Evolutionary conservation across 768 basidiomycete species (phyloP), one percentile per base, ranked within the genome.

Genomic region (Melanogaster broomeanus): DNA sequence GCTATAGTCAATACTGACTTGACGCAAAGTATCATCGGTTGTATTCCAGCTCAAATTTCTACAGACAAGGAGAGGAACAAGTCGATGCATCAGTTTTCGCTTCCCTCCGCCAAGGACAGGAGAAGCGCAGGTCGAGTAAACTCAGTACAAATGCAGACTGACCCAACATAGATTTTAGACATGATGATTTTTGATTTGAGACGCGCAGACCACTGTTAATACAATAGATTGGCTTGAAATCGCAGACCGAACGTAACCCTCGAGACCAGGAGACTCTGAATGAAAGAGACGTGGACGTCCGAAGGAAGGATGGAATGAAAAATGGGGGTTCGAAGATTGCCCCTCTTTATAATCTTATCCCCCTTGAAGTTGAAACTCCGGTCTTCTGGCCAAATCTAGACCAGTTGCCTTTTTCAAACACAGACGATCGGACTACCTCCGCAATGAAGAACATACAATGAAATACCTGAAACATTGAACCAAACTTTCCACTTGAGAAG

Each of bases 41-140:
- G 94, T 96, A 79, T 88, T 89, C 90, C 90, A 93, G 82, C 88
- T 91, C 81, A 92, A 80, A 84, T 92, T 92, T 79, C 90, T 92
- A 85, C 75, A 76, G 68, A 72, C 71, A 61, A 68, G 73, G 43
- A 59, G 73, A 30, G 42, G 48, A 58, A 53, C 68, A 74, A 76
- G 71, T 67, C 62, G 68, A 55, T 49, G 67, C 72, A 83, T 87
- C 75, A 85, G 83, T 84, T 73, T n/a, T 65, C 72, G 72, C 60
- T 73, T 70, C 68, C 66, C 76, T 64, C 64, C 66, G 65, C 61
- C 66, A 71, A 63, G 68, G 70, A 73, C 69, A 68, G 62, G 69
- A 71, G 70, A 78, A 77, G 78, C 61, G 66, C 69, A n/a, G 70
- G 72, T 62, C 61, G 69, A 58, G 66, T 63, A 65, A 72, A 68